phyloP scores from a whole-genome alignment of 352 stramenopile genomes.

The Phytophthora fragariaefolia region DNA sequence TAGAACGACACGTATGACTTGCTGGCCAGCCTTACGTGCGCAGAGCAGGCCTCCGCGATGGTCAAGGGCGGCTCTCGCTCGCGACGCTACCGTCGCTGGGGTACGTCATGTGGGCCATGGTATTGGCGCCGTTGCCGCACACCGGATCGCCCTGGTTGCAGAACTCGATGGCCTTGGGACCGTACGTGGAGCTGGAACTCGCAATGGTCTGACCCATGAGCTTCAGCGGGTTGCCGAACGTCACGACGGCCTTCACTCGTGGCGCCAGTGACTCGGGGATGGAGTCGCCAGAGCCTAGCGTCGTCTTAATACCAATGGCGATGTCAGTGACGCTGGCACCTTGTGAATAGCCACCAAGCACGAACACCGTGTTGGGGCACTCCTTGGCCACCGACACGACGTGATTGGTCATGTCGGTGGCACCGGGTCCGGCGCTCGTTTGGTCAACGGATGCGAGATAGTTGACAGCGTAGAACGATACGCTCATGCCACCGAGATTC shows the following conservation, averaged over 20 bases:
- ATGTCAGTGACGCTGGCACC: constrained; percentile 45
- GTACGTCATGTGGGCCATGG: constrained; percentile 39
- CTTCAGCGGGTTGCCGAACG: constrained; percentile 45
- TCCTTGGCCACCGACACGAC: constrained; percentile 30
- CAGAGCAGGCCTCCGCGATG: constrained; percentile 26
- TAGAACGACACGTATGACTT: too few relatives aligned
- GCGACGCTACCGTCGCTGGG: constrained; percentile 39
- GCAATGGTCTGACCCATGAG: constrained; percentile 37
- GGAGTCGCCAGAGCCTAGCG: constrained; percentile 24
- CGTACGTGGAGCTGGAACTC: constrained; percentile 34
- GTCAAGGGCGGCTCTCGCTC: too few relatives aligned
- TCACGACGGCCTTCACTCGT: constrained; percentile 37
- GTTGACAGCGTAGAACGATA: constrained; percentile 42
- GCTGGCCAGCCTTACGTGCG: too few relatives aligned
- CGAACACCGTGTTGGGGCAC: constrained; percentile 42
- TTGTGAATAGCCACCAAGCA: constrained; percentile 44
- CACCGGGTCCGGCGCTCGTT: constrained; percentile 33
- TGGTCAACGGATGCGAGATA: constrained; percentile 37
- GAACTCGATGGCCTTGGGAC: constrained; percentile 39
- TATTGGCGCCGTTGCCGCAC: constrained; percentile 39
- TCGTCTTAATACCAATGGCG: constrained; percentile 38
- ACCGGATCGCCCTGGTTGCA: constrained; percentile 43
- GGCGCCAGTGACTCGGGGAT: constrained; percentile 30
- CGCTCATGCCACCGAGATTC: constrained; percentile 37
- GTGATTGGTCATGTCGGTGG: constrained; percentile 47